Base-by-base conservation (phyloP, 129 eudicot species). In the Dittrichia graveolens region DNA sequence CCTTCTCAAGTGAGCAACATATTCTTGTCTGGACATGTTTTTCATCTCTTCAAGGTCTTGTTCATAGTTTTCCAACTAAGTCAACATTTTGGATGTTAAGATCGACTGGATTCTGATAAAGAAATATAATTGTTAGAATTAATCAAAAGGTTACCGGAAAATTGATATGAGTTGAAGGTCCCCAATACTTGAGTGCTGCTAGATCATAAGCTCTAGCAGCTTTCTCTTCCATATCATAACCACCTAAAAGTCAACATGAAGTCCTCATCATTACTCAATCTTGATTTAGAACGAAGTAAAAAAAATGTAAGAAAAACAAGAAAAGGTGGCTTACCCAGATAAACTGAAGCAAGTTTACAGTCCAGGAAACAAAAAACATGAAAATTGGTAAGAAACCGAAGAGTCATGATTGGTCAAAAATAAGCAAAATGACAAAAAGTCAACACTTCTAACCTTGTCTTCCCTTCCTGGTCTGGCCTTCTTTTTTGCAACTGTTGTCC, bases 141-240 rank as follows among this genome's bases (percentile, higher is more conserved):
- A 5, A 45, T 46, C 0, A 57, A 60, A 70, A 50, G 43, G 49
- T 10, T 82, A 92, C 96, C 85, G 95, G 87, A 68, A 92, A 89
- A 82, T 92, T 92, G 40, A 89, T 92, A 52, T 92, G 98, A 43
- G 96, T 92, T 8, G 96, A 87, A 76, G 98, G 75, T 78, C 98
- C 97, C 97, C 97, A 92, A 43, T 92, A 92, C 83, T 92, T 92
- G 67, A 92, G 87, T 72, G 97, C 97, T 19, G 97, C 97, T 67
- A 85, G 77, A 86, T 92, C 97, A 69, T 92, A 92, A 68, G 96
- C 91, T 74, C 98, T 87, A 67, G 98, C 98, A 60, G 98, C 98
- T 68, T 92, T 92, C 67, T 92, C 98, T 79, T 92, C 98, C 86
- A 88, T 85, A 62, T 92, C 96, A 87, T 92, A 92, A 5, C 96